phyloP scores from a whole-genome alignment of 306 rosid species.

The Ormosia semicastrata region DNA sequence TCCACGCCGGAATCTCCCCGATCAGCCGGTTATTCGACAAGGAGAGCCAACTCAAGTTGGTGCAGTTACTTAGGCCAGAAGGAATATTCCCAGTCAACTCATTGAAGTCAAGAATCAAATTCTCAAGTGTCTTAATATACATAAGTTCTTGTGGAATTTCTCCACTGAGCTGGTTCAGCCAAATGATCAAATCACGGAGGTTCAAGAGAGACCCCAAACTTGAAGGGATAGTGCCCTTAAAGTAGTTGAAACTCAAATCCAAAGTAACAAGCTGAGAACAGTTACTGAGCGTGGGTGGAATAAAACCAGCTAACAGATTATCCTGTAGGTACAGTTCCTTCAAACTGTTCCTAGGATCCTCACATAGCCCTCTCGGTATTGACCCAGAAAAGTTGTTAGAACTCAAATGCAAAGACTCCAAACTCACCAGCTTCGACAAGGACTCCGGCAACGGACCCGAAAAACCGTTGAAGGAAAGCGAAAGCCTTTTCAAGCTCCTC shows the following conservation, averaged over 20 bases:
- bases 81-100: slow-evolving; percentile 73
- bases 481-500: slow-evolving; percentile 41
- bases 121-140: slow-evolving; percentile 62
- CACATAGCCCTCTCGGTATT: slow-evolving; percentile 58
- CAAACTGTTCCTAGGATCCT: slow-evolving; percentile 41
- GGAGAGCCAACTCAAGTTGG: slow-evolving; percentile 80
- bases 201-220: slow-evolving; percentile 68
- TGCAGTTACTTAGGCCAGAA: slow-evolving; percentile 71
- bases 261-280: slow-evolving; percentile 77
- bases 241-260: slow-evolving; percentile 86
- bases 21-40: slow-evolving; percentile 70
- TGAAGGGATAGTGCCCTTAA: slow-evolving; percentile 72
- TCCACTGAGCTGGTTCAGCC: slow-evolving; percentile 77
- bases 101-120: slow-evolving; percentile 81
- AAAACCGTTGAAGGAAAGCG: slow-evolving; percentile 50
- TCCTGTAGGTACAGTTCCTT: slow-evolving; percentile 73
- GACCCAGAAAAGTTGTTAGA: slow-evolving; percentile 63
- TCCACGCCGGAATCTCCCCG: slow-evolving; percentile 72
- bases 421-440: slow-evolving; percentile 37
- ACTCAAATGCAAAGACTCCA: slow-evolving; percentile 82
- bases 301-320: slow-evolving; percentile 58
- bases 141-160: slow-evolving; percentile 71
- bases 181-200: slow-evolving; percentile 66
- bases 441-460: slow-evolving; percentile 52
- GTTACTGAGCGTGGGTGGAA: slow-evolving; percentile 73